These are phyloP conservation scores for Cryptococcus hybrid DNA, from an alignment of 1,284 basidiomycete species.

Conservation along the genomic window DNA sequence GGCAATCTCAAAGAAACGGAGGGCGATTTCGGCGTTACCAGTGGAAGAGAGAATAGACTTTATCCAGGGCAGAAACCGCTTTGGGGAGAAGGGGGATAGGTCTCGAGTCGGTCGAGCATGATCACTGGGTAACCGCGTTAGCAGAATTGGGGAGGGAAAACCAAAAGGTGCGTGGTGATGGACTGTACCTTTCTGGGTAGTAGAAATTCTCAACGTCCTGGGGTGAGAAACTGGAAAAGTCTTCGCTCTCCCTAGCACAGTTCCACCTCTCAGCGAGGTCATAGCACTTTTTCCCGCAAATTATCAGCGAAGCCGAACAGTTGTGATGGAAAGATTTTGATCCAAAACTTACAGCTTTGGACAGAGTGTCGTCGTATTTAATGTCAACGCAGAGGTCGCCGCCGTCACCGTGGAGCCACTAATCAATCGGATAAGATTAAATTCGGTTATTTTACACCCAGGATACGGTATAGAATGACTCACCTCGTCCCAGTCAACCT, in stretches of 20 bases:
- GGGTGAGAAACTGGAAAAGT: conserved; percentile 44
- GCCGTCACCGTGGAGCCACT: conserved; percentile 84
- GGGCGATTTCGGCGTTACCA: conserved; percentile 53
- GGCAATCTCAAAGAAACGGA: conserved; percentile 55
- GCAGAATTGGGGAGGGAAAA: not conserved
- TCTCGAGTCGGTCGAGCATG: conserved; percentile 53
- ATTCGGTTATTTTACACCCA: not conserved
- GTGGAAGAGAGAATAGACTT: conserved; percentile 47
- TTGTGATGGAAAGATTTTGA: too few relatives aligned
- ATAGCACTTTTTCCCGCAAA: conserved; percentile 42
- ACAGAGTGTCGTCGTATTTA: conserved; percentile 79
- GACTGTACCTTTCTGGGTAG: conserved; percentile 36
- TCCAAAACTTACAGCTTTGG: conserved; percentile 52
- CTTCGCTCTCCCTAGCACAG: conserved; percentile 56
- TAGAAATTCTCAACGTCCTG: conserved; percentile 41
- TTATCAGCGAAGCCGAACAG: too few relatives aligned
- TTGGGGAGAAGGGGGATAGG: conserved; percentile 40
- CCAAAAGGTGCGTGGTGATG: too few relatives aligned
- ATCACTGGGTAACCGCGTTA: conserved; percentile 35
- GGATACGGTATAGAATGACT: conserved; percentile 27
- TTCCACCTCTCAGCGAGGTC: conserved; percentile 76
- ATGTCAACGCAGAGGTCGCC: conserved; percentile 72
- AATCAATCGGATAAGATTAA: conserved; percentile 1
- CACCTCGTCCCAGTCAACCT: conserved; percentile 73
- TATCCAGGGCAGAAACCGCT: conserved; percentile 47